These are phyloP conservation scores for Elasticomyces elasticus DNA, from an alignment of 495 filamentous ascomycete species.

Conservation along the genomic window DNA sequence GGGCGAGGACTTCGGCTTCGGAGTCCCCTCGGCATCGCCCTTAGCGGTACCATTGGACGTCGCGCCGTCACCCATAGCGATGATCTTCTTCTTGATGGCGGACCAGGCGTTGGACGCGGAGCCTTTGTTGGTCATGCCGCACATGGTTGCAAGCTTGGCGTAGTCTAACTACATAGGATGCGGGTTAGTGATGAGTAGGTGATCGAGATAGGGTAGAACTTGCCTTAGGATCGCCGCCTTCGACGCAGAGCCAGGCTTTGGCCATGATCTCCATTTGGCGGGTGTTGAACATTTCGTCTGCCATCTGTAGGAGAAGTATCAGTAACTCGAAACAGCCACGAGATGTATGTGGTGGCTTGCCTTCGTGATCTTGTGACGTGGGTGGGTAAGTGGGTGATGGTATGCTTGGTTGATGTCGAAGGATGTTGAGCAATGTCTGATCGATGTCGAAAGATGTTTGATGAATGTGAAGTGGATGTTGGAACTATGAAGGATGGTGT, in stretches of 20 bases:
- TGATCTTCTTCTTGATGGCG: slow-evolving; percentile 38
- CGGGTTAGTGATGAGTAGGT: background rate
- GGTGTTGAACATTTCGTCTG: slow-evolving; percentile 7
- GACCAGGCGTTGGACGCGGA: slow-evolving; percentile 42
- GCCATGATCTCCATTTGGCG: slow-evolving; percentile 16
- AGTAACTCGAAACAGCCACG: background rate
- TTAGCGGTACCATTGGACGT: background rate
- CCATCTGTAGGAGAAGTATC: background rate
- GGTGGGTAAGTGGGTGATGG: background rate
- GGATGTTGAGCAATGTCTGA: background rate
- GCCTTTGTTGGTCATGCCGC: slow-evolving; percentile 34
- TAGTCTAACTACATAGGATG: slow-evolving; percentile 24
- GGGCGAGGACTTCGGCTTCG: background rate
- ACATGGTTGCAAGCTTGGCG: slow-evolving; percentile 23
- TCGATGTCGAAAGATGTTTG: background rate
- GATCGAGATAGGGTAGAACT: background rate
- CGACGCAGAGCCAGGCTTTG: slow-evolving; percentile 11
- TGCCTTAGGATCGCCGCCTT: background rate
- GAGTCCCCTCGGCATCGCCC: slow-evolving; percentile 9
- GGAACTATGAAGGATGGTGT: background rate
- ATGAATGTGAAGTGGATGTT: background rate
- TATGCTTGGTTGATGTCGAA: background rate
- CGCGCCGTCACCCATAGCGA: background rate
- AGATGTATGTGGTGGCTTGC: background rate
- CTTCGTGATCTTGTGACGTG: background rate